These are phyloP conservation scores for Gryganskiella cystojenkinii DNA, from an alignment of 192 early-diverging fungal species.

Conservation along the genomic window DNA sequence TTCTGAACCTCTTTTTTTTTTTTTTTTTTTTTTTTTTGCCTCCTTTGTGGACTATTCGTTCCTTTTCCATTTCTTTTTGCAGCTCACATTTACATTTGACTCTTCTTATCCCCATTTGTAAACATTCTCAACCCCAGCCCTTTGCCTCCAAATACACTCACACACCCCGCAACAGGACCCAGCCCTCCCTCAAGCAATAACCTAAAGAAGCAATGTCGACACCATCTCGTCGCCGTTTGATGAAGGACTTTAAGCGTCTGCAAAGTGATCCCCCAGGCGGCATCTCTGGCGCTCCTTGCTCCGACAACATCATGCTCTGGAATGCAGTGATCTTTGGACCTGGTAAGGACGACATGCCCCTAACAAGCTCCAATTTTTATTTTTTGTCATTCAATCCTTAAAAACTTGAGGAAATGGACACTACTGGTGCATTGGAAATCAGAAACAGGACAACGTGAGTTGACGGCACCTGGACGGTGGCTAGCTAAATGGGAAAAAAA, in stretches of 20 bases:
- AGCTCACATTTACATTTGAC: too few species aligned
- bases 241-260: conserved; percentile 98
- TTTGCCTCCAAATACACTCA: neutral
- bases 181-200: neutral
- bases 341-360: conserved; percentile 46
- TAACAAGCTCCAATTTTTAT: neutral
- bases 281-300: conserved; percentile 89
- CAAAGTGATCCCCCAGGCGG: conserved; percentile 93
- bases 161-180: neutral
- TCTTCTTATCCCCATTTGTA: too few species aligned
- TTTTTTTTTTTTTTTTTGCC: neutral
- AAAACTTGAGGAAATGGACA: neutral
- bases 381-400: neutral
- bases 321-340: conserved; percentile 99
- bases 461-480: too few species aligned
- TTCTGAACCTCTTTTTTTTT: too few species aligned
- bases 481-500: too few species aligned
- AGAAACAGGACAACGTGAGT: too few species aligned
- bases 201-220: conserved; percentile 81
- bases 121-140: neutral
- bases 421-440: neutral
- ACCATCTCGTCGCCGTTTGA: conserved; percentile 90
- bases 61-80: too few species aligned
- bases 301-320: conserved; percentile 98
- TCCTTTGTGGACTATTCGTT: too few species aligned